phyloP scores from a whole-genome alignment of 371 early-diverging fungal species.

The Apophysomyces ossiformis region DNA sequence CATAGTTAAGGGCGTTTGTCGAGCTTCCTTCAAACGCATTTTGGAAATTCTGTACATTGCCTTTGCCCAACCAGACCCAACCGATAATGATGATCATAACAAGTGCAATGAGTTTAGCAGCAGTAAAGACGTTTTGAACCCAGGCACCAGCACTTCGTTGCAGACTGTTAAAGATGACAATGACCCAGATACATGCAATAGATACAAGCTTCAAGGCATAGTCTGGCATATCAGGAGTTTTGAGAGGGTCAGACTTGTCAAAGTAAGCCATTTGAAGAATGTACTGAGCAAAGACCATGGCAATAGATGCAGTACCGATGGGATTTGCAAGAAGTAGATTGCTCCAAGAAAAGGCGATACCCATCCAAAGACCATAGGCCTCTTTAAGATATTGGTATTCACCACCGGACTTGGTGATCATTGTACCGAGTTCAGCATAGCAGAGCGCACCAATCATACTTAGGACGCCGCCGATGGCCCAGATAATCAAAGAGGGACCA shows the following conservation, averaged over 20 bases:
- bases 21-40: constrained; percentile 43
- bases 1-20: constrained; percentile 55
- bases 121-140: constrained; percentile 34
- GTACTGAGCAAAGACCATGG: constrained; percentile 62
- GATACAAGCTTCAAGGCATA: constrained; percentile 38
- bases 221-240: constrained; percentile 22
- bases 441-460: constrained; percentile 61
- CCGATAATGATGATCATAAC: constrained; percentile 47
- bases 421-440: constrained; percentile 71
- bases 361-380: constrained; percentile 36
- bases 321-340: constrained; percentile 38
- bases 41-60: constrained; percentile 32
- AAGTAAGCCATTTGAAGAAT: constrained; percentile 46
- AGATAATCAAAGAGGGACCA: constrained; percentile 53
- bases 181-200: constrained; percentile 42
- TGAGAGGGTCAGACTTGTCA: constrained; percentile 19
- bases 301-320: constrained; percentile 59
- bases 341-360: constrained; percentile 38
- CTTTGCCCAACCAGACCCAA: constrained; percentile 43
- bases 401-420: constrained; percentile 58
- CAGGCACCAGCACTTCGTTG: constrained; percentile 23
- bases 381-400: constrained; percentile 51
- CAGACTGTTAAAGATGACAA: constrained; percentile 38
- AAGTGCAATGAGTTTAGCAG: constrained; percentile 41
- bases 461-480: constrained; percentile 58